Base-by-base conservation (phyloP, 1,139 yeast species). In the Hyphopichia buzzinii region DNA sequence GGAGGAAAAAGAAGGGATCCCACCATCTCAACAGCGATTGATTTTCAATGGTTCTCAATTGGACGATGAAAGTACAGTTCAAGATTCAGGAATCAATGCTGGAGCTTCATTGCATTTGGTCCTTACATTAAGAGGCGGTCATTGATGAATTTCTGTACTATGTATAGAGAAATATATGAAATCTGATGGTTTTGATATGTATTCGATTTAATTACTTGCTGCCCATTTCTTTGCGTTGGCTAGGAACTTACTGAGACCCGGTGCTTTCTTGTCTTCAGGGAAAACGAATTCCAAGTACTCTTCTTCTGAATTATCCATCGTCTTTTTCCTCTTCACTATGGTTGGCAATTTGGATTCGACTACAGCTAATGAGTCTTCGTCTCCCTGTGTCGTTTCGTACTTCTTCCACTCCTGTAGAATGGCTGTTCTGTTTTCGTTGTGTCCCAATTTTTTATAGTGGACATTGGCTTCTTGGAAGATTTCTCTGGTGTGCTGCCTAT, bases 1-100 rank as follows among this genome's bases (percentile, higher is more conserved):
- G 70, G 97, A 92, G 61, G 97, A 92, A 55, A 87, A 89, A 55
- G 98, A 92, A 59, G 98, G 98, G 3, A 92, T 92, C 40, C 97
- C 97, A 4, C 97, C 98, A 15, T 81, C 88, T 23, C 98, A 92
- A 62, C 98, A 92, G 60, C 76, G 96, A 49, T 77, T 92, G 47
- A 84, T 92, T 54, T 89, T 79, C 64, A 83, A 86, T 42, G 98
- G 98, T 15, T 86, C 89, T 51, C 97, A 90, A 64, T 78, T 92
- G 81, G 82, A 81, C 47, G 96, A 87, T 53, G 86, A 83, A 22
- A 72, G 75, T 50, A 79, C 89, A 1, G 79, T 85, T 10, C 77
- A 70, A 37, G 79, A 75, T 36, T 84, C 88, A 43, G 86, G 86
- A 4, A 73, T 79, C 33, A 66, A 60, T 33, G 80, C 87, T 2